These are phyloP conservation scores for Albifimbria verrucaria DNA, from an alignment of 2,329 filamentous ascomycete genomes.

Conservation along the genomic window DNA sequence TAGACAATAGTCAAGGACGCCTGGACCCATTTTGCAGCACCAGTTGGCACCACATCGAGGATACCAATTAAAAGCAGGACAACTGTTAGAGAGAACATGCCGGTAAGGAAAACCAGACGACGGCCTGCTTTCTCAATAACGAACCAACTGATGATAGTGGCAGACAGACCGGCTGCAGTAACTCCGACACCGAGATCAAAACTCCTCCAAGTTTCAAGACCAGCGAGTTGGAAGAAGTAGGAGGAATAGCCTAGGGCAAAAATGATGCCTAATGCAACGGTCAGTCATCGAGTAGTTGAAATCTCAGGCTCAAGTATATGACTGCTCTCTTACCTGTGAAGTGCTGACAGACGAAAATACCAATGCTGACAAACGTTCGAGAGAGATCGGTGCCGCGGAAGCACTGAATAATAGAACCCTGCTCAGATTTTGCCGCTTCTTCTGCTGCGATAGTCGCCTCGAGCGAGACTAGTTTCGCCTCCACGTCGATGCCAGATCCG, in stretches of 20 bases:
- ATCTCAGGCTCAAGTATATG: no score
- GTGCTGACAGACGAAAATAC: constrained; percentile 14
- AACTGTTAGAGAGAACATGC: neutral
- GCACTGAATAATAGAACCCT: constrained; percentile 1
- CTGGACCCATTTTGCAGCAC: constrained; percentile 7
- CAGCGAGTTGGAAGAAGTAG: constrained; percentile 16
- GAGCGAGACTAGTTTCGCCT: constrained; percentile 3
- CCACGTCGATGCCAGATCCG: neutral
- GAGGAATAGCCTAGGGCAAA: constrained; percentile 11
- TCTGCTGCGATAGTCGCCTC: constrained; percentile 6
- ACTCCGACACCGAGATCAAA: neutral
- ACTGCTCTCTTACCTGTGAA: no score
- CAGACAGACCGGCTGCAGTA: neutral
- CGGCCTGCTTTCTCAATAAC: neutral
- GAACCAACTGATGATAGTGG: neutral
- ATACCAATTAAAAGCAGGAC: constrained; percentile 4
- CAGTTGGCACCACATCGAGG: neutral
- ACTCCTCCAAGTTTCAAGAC: constrained; percentile 6
- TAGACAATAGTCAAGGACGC: constrained; percentile 13
- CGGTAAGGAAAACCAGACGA: constrained; percentile 1
- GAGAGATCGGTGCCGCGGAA: constrained; percentile 17
- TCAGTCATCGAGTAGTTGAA: no score
- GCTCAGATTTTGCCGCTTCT: constrained; percentile 2
- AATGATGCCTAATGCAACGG: no score
- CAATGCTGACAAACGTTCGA: constrained; percentile 16